Base-by-base conservation (phyloP, 495 filamentous ascomycete species). In the Lasiosphaeria miniovina region DNA sequence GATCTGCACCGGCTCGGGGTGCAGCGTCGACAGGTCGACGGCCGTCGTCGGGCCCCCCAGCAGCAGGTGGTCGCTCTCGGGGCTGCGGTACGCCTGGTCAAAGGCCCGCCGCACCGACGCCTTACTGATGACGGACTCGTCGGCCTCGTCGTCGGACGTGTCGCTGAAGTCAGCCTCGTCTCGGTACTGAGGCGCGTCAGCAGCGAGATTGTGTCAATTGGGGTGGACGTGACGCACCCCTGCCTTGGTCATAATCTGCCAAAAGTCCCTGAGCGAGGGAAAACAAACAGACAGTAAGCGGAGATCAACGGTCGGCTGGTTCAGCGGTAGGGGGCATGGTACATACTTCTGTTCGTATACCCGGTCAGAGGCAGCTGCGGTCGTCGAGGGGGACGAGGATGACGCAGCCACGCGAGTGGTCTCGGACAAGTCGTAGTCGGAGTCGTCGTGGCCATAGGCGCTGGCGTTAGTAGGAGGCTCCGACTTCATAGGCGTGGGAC, bases 11-110 rank as follows among this genome's bases (percentile, higher is more conserved):
- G 58, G 76, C 12, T 70, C 67, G 0, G 81, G 82, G 61, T 84
- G 82, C 2, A 81, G 49, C 4, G 70, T 70, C 9, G 76, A 75
- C 15, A 88, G 71, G 46, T 82, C 72, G 36, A 80, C 63, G 10
- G 46, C 59, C 46, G 66, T 64, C 24, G 66, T 69, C 5, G 65
- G 69, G 3, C 77, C 71, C 54, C 82, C 77, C 64, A 85, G 80
- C 1, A 86, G 69, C 51, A 85, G 71, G 52, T 76, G 65, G 57
- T 84, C 73, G 53, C 17, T 53, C 24, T 24, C 24, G 24, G 24
- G 24, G 24, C 24, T 24, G 24, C 8, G 50, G 24, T 24, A 7
- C 14, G 17, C 36, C 11, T 43, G 31, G 57, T 38, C 17, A 15
- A 17, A 32, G 49, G n/a, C 55, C 3, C 36, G 35, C 31, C 77